Evolutionary conservation across 352 stramenopile genomes (phyloP), one percentile per base, ranked within the genome.

Genomic region (Phytophthora fragariae): DNA sequence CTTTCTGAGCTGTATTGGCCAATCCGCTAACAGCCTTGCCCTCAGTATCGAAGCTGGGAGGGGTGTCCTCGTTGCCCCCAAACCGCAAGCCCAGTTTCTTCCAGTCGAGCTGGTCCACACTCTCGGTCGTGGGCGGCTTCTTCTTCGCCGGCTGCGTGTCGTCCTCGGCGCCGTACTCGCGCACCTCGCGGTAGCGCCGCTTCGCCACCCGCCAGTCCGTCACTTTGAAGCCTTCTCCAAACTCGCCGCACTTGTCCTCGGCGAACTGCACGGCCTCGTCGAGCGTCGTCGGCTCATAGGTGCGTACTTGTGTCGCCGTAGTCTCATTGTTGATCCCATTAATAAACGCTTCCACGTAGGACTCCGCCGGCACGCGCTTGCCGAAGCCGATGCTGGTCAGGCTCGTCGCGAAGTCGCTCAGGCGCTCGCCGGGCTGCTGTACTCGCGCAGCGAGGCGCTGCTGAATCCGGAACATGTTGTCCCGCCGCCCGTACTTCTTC

Each of bases 261-360:
- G 12, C 35, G 83, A 65, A 98, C 96, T 12, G 35, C 35, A 44
- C 35, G 12, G 35, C 5, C 12, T 44, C 35, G 12, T 44, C 35
- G 12, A 44, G 35, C 12, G 35, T 44, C 9, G 8, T 10, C 8
- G 35, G 35, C 35, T 44, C 35, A 14, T 14, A 44, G 35, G 35
- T 44, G 3, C 35, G 35, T 10, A 44, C 35, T 14, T 44, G 35
- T 2, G 35, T 44, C 1, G 35, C 3, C 15, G 35, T 44, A 1
- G 35, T 44, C 35, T 31, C 27, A 31, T 31, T 31, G 27, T 5
- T 31, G 1, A 31, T 31, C 0, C 27, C 27, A 31, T 31, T 44
- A 14, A 15, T 44, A 15, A 44, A 44, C 1, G 35, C 35, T 44
- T 44, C 35, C 1, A 44, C 35, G 7, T 44, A 44, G 9, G 35